These are phyloP conservation scores for Aurantiochytrium sp. DNA, from an alignment of 108 stramenopile species.

Conservation along the genomic window DNA sequence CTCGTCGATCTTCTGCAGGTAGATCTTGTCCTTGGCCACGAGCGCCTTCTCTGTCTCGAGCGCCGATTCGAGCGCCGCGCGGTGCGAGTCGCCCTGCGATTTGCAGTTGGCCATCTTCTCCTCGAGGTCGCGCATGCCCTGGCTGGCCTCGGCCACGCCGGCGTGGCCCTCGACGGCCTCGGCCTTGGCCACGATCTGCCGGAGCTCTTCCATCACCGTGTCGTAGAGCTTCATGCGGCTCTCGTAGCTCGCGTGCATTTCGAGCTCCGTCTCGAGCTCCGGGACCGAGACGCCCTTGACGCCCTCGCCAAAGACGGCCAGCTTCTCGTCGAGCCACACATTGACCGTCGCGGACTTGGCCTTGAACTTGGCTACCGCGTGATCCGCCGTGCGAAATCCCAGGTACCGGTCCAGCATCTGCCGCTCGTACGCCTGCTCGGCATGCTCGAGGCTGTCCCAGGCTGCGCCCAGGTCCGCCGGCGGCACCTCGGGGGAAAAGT, in stretches of 20 bases:
- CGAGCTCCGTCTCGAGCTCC: neutral
- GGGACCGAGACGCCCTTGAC: neutral
- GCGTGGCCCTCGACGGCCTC: neutral
- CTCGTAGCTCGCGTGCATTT: neutral
- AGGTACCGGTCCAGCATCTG: neutral
- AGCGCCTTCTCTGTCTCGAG: neutral
- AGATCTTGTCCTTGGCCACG: neutral
- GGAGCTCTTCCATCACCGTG: neutral
- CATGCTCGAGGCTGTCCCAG: conserved; percentile 17
- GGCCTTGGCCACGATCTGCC: neutral
- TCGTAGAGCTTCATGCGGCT: neutral
- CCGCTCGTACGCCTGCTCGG: conserved; percentile 6
- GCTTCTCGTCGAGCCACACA: neutral
- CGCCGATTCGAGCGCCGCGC: neutral
- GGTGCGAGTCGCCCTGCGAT: neutral
- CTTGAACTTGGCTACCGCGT: conserved; percentile 12
- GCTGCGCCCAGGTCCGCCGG: neutral
- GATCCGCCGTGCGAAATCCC: neutral
- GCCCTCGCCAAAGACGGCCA: neutral
- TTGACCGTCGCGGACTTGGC: conserved; percentile 10
- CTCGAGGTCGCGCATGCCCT: neutral
- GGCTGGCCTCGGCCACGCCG: neutral
- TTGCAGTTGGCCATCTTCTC: neutral
- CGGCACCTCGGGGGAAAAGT: neutral
- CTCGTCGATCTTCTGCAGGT: neutral